Evolutionary conservation across 129 eudicot species (phyloP), one percentile per base, ranked within the genome.

Genomic region (Chrysanthemum makinoi): DNA sequence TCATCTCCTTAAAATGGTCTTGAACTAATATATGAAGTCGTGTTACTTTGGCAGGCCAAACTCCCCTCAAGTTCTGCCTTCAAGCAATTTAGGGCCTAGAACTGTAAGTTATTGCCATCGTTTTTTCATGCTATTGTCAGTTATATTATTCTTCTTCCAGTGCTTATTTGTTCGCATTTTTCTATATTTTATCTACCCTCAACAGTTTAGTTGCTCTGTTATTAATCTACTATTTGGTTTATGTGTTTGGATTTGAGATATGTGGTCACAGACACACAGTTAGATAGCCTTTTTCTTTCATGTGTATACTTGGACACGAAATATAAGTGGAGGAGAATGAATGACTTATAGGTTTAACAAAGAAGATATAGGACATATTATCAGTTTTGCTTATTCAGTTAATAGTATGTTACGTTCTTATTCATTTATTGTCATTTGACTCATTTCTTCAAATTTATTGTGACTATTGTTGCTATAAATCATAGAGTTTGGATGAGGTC

Each of bases 61-160:
- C 64, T 70, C 74, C 77, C 50, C 77, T 69, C 79, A 66, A 46
- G 72, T 66, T 22, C 83, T 62, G 26, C 77, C 78, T 77, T 51
- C 80, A 59, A 72, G 77, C 39, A 77, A 62, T 39, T 71, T 82
- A 65, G 81, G 88, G 79, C 79, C 81, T 53, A 85, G 84, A 72
- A 79, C 78, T 73, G 96, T 90, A 79, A 82, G 85, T 89, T 69
- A 5, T 78, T 72, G 60, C 53, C 61, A 20, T 72, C 16, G 11
- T 62, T 43, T 48, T 72, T 73, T 20, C 55, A 53, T 22, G 53
- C n/a, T 30, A 14, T 72, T 22, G 15, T 28, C 55, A 20, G 35
- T 55, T 22, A 4, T 77, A 26, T 62, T 16, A 68, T 26, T 16
- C 28, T 58, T n/a, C n/a, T n/a, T n/a, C n/a, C n/a, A n/a, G n/a